Evolutionary conservation across 164 flowering plant genomes (phyloP), one percentile per base, ranked within the genome.

Genomic region (Aristolochia contorta): DNA sequence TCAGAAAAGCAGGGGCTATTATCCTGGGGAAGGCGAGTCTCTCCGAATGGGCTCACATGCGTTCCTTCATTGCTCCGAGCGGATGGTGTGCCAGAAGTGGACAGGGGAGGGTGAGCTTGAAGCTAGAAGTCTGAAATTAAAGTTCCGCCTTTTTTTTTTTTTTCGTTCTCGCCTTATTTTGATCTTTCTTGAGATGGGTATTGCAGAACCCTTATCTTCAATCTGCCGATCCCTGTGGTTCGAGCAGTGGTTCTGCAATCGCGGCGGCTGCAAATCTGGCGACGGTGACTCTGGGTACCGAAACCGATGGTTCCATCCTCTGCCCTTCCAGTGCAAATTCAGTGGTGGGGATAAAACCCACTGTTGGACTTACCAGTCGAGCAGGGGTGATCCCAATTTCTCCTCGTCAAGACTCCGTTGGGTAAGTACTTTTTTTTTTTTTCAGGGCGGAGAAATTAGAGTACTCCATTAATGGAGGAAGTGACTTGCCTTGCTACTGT

Each of bases 331-430:
- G 64, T 65, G 22, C 1, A 16, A 86, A 86, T 57, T 69, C 84
- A 0, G 84, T 84, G 0, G 86, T 86, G 2, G 93, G 83, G 14
- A 65, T 86, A 45, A 86, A 84, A 64, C 89, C 89, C 0, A 82
- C 86, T 0, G 81, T 86, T n/a, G 89, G 93, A 3, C 83, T 86
- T 64, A 82, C 87, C 0, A 86, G 93, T 59, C 65, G 84, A 37
- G 77, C 79, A 2, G 89, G 93, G 9, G 84, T 82, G 14, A 69
- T 86, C 18, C 87, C 89, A 7, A 22, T 86, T 5, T 48, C 81
- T 12, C 82, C 81, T 0, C 60, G 84, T 27, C 83, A 79, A 60
- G 89, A 86, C 61, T 74, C 82, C 6, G 56, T 86, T 30, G 89
- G 93, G 93, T 84, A 72, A 6, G 65, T 24, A 15, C n/a, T n/a